These are phyloP conservation scores for Cicer judaicum DNA, from an alignment of 306 rosid species.

Conservation along the genomic window DNA sequence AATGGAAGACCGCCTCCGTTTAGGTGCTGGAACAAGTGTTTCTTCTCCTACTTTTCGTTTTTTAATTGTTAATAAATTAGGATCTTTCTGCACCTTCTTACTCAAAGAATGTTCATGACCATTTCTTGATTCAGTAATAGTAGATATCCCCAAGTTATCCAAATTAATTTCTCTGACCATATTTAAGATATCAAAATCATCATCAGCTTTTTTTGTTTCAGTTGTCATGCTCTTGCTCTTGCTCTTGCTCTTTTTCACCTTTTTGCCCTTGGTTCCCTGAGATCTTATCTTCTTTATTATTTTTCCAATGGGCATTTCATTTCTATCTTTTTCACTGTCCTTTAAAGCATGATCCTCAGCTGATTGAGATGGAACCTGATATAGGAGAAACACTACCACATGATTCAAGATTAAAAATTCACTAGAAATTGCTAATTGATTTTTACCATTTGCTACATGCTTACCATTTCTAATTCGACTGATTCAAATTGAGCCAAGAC, in stretches of 20 bases:
- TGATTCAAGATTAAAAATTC: constrained; percentile 40
- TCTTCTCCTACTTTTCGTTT: constrained; percentile 67
- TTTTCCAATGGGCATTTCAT: constrained; percentile 84
- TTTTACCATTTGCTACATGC: constrained; percentile 40
- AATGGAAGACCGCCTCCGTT: constrained; percentile 65
- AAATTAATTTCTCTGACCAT: constrained; percentile 92
- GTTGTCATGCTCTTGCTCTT: constrained; percentile 27
- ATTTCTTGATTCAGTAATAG: constrained; percentile 76
- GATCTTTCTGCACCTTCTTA: constrained; percentile 57
- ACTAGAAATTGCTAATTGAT: constrained; percentile 25
- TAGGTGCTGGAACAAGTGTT: constrained; percentile 66
- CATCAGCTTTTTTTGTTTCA: constrained; percentile 63
- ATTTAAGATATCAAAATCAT: constrained; percentile 76
- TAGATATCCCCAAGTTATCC: constrained; percentile 66
- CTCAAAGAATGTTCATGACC: constrained; percentile 69
- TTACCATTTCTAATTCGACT: constrained; percentile 74
- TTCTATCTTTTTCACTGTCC: constrained; percentile 67
- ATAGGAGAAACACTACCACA: constrained; percentile 41
- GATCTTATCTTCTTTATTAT: constrained; percentile 74
- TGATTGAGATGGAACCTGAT: constrained; percentile 61
- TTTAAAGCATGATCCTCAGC: constrained; percentile 62
- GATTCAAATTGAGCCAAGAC: constrained; percentile 79
- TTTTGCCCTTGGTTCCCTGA: constrained; percentile 67
- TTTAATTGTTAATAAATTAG: constrained; percentile 48
- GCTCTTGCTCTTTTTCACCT: constrained; percentile 59